Evolutionary conservation across 2,329 filamentous ascomycete species (phyloP).

Genomic region (Fusarium circinatum): DNA sequence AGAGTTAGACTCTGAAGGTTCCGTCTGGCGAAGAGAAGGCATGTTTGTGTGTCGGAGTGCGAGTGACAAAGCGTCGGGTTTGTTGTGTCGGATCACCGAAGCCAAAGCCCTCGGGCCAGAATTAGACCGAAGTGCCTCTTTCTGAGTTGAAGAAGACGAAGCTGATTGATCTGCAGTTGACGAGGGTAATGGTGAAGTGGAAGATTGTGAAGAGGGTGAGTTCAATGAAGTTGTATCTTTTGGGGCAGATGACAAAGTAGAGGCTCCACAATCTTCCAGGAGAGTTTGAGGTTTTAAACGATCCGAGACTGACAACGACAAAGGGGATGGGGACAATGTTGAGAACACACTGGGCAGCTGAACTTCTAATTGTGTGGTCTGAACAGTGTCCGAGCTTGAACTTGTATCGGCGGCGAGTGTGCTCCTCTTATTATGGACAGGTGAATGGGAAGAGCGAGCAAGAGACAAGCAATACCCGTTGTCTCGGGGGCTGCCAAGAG

Average conservation of each 20-base stretch:
- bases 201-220: constrained; percentile 4
- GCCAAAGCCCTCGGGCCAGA: constrained; percentile 83
- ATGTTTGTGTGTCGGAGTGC: constrained; percentile 54
- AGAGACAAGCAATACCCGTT: constrained; percentile 28
- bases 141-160: constrained; percentile 41
- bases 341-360: constrained; percentile 6
- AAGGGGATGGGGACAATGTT: constrained; percentile 15
- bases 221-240: constrained; percentile 16
- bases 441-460: constrained; percentile 27
- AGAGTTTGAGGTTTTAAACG: constrained; percentile 30
- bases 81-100: constrained; percentile 69
- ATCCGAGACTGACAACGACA: constrained; percentile 16
- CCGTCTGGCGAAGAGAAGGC: constrained; percentile 58
- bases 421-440: constrained; percentile 37
- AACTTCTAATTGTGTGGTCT: constrained; percentile 8
- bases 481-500: constrained; percentile 53
- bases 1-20: constrained; percentile 48
- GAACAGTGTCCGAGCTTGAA: background rate
- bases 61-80: constrained; percentile 71
- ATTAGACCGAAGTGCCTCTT: constrained; percentile 48
- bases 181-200: constrained; percentile 12
- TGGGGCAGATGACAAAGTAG: constrained; percentile 23
- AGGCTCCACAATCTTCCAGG: constrained; percentile 42
- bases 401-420: constrained; percentile 25
- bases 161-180: constrained; percentile 9